Evolutionary conservation across 805 yeast genomes (phyloP), one percentile per base, ranked within the genome.

Genomic region (Pichia nakasei): DNA sequence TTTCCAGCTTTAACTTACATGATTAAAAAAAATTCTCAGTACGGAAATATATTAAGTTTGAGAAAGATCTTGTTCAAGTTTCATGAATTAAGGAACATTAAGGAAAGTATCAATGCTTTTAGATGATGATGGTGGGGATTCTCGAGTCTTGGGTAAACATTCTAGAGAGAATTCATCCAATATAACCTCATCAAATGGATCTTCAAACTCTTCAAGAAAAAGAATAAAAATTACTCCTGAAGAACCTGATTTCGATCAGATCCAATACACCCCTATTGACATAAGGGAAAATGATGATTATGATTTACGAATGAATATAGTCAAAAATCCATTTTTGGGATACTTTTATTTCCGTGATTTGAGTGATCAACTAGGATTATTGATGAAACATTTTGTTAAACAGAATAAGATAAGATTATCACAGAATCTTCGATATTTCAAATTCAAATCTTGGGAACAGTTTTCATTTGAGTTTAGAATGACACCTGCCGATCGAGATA

Each of bases 261-360:
- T 39, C 5, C 9, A 31, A 1, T 39, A 35, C 19, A 39, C 8
- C 13, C 39, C 39, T 3, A 17, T 38, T 2, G 7, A 24, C 4
- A 13, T 43, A 2, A 20, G 27, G 3, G 29, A 31, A 3, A 12
- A 19, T 6, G 41, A 40, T 26, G 43, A 44, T 22, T 27, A 36
- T 18, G 12, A 9, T 6, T 9, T 44, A 15, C 27, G 26, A 8
- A n/a, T 5, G 12, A 21, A 26, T 18, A 26, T 45, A 3, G 33
- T 41, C 5, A 19, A 41, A 7, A 27, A 45, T 36, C 47, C 47
- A n/a, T n/a, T 40, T 11, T 33, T 35, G 18, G 47, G 41, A 8
- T 38, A 34, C n/a, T 42, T 41, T 22, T 45, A 45, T 33, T 45
- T 42, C 21, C 17, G 32, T 19, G 27, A 38, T 27, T 22, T 45